These are phyloP conservation scores for Grosmannia clavigera DNA, from an alignment of 2,329 filamentous ascomycete species.

Conservation along the genomic window DNA sequence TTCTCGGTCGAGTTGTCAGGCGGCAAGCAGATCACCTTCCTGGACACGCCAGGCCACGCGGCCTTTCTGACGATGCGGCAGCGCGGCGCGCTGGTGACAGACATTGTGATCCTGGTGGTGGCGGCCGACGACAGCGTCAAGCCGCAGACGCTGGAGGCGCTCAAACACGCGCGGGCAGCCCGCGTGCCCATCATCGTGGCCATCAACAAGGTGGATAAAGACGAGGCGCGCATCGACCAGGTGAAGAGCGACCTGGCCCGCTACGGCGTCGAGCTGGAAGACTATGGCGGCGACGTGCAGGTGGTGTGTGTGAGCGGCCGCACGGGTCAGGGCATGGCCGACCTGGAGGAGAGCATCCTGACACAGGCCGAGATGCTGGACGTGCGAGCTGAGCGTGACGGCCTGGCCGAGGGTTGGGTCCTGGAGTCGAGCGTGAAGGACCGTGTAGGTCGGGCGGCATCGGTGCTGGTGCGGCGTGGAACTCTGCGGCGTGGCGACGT, in stretches of 20 bases:
- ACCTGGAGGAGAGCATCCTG: slow-evolving; percentile 82
- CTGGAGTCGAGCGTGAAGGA: slow-evolving; percentile 78
- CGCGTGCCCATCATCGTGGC: slow-evolving; percentile 94
- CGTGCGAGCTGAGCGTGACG: slow-evolving; percentile 65
- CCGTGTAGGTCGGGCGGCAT: slow-evolving; percentile 70
- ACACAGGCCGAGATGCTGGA: slow-evolving; percentile 84
- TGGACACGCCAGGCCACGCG: slow-evolving; percentile 92
- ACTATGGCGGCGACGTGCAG: slow-evolving; percentile 89
- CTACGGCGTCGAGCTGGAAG: slow-evolving; percentile 82
- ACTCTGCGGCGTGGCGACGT: slow-evolving; percentile 71
- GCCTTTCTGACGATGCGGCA: slow-evolving; percentile 95
- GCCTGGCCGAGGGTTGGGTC: slow-evolving; percentile 82
- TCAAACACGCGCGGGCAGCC: slow-evolving; percentile 81
- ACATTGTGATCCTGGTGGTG: slow-evolving; percentile 92
- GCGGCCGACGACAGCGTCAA: slow-evolving; percentile 96
- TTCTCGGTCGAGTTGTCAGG: slow-evolving; percentile 82
- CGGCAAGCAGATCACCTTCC: slow-evolving; percentile 86
- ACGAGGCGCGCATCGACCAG: slow-evolving; percentile 63
- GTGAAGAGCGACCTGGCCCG: slow-evolving; percentile 80
- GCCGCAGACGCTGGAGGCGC: slow-evolving; percentile 89
- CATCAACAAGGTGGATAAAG: slow-evolving; percentile 94
- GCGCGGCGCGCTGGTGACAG: slow-evolving; percentile 87
- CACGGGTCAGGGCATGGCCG: slow-evolving; percentile 81
- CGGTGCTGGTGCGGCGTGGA: slow-evolving; percentile 76
- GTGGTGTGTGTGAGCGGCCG: slow-evolving; percentile 86